Conservation (phyloP, 352 stramenopile species). For the Pythium guiyangense region DNA sequence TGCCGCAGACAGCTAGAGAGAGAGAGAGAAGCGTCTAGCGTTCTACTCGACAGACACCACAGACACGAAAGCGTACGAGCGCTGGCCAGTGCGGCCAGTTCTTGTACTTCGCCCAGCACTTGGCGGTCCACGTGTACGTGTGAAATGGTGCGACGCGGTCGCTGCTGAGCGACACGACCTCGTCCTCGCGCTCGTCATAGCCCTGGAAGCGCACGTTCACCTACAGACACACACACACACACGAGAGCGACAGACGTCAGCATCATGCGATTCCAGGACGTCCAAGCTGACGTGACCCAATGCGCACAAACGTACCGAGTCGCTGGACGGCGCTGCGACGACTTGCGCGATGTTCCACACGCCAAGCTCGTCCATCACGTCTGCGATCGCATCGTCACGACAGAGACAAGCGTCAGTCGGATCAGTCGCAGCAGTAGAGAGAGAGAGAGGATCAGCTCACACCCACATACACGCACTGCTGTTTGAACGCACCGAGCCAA, state of each 20-base stretch:
- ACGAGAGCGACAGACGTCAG: too few species aligned
- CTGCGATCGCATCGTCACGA: constrained; percentile 1
- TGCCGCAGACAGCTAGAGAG: too few species aligned
- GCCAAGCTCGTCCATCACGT: constrained; percentile 14
- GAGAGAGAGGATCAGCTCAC: too few species aligned
- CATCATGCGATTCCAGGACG: too few species aligned
- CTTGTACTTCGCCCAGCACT: constrained; percentile 78
- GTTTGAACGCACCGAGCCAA: constrained; percentile 6
- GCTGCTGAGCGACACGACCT: constrained; percentile 50
- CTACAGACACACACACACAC: constrained; percentile 21
- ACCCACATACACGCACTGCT: too few species aligned
- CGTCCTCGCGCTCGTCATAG: constrained; percentile 48
- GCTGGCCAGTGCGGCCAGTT: constrained; percentile 77
- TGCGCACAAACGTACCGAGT: constrained; percentile 2
- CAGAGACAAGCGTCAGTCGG: too few species aligned
- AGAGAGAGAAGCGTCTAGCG: too few species aligned
- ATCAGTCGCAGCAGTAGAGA: too few species aligned
- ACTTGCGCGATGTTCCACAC: constrained; percentile 16
- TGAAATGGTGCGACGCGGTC: constrained; percentile 64
- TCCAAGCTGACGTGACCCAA: too few species aligned
- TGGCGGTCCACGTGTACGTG: constrained; percentile 72
- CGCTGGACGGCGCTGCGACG: constrained; percentile 3
- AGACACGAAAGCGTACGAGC: constrained; percentile 26
- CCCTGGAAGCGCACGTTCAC: constrained; percentile 68
- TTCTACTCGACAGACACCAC: too few species aligned